These are phyloP conservation scores for Daldinia caldariorum DNA, from an alignment of 495 filamentous ascomycete genomes.

Conservation along the genomic window DNA sequence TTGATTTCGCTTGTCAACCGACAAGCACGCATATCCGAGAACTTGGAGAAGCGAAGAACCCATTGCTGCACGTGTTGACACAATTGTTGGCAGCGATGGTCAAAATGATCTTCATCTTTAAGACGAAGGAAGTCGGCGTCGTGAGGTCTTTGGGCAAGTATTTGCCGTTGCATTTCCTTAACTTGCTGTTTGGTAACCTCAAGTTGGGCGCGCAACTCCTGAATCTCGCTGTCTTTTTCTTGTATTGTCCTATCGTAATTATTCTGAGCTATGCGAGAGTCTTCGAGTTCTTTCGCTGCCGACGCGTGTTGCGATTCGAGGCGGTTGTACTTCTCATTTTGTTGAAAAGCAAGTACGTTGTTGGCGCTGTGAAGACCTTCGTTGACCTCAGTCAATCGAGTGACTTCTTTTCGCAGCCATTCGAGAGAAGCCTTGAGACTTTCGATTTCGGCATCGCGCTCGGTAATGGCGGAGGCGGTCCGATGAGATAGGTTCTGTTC, in stretches of 20 bases:
- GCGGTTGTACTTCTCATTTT: conserved; percentile 68
- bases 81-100: conserved; percentile 89
- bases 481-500: conserved; percentile 61
- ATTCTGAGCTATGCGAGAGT: conserved; percentile 65
- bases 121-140: conserved; percentile 80
- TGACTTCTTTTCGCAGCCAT: conserved; percentile 81
- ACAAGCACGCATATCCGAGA: conserved; percentile 88
- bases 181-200: conserved; percentile 81
- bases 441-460: conserved; percentile 81
- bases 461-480: conserved; percentile 62
- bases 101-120: conserved; percentile 93
- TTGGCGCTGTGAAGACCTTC: conserved; percentile 77
- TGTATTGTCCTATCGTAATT: conserved; percentile 72
- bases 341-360: conserved; percentile 69
- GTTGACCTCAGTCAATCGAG: conserved; percentile 77
- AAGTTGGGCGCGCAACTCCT: conserved; percentile 78
- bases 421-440: conserved; percentile 78
- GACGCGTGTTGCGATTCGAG: conserved; percentile 67
- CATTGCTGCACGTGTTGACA: conserved; percentile 95
- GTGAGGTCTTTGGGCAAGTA: conserved; percentile 70
- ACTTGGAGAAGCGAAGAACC: conserved; percentile 95
- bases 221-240: conserved; percentile 82
- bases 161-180: conserved; percentile 81
- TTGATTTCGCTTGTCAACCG: conserved; percentile 79
- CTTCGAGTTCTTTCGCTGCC: conserved; percentile 69